Evolutionary conservation across 805 yeast species (phyloP).

Genomic region (Metschnikowia peoriensis): DNA sequence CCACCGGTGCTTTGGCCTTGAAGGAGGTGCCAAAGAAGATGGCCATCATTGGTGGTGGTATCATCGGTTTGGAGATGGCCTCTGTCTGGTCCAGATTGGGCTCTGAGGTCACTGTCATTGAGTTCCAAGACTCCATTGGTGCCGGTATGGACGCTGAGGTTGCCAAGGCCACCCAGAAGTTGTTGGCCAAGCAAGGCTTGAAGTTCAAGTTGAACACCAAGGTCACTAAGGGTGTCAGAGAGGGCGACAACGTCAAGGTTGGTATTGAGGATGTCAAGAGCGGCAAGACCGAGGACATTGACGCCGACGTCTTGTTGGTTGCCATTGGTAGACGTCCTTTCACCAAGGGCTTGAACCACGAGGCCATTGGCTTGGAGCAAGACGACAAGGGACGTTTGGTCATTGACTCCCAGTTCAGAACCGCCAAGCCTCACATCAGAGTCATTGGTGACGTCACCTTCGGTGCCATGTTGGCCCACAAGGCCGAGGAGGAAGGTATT

Average conservation of each 20-base stretch:
- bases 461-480: conserved; percentile 99
- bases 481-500: conserved; percentile 99
- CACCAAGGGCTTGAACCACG: conserved; percentile 85
- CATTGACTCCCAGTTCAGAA: conserved; percentile 89
- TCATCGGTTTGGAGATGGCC: conserved; percentile 99
- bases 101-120: conserved; percentile 90
- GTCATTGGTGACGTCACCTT: conserved; percentile 98
- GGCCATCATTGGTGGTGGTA: conserved; percentile 98
- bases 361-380: conserved; percentile 81
- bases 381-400: conserved; percentile 93
- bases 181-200: conserved; percentile 91
- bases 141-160: conserved; percentile 98
- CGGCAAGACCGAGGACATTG: conserved; percentile 74
- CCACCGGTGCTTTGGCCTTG: conserved; percentile 87
- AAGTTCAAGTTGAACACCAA: conserved; percentile 91
- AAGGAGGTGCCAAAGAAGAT: conserved; percentile 89
- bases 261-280: conserved; percentile 87
- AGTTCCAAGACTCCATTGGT: conserved; percentile 88
- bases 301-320: conserved; percentile 90
- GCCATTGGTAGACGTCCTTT: conserved; percentile 99
- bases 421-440: conserved; percentile 90
- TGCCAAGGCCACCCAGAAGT: conserved; percentile 84
- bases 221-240: conserved; percentile 81
- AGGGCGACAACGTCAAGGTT: conserved; percentile 83
- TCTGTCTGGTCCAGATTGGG: conserved; percentile 97